Conservation (phyloP, 371 early-diverging fungal species). For the Coemansia linderi region DNA sequence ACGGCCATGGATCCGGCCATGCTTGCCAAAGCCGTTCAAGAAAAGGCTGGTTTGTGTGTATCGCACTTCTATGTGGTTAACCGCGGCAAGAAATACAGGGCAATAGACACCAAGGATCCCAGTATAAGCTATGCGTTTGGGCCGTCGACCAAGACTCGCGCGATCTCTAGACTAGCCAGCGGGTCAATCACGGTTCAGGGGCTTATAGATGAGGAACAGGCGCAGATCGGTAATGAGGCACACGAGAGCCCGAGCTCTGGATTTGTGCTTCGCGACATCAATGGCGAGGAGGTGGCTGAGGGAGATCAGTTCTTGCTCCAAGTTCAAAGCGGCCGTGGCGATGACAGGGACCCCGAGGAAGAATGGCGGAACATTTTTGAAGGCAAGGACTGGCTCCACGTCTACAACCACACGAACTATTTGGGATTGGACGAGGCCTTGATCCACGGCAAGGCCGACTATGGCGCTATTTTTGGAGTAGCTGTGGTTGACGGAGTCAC, state of each 20-base stretch:
- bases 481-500: not conserved
- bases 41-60: not conserved
- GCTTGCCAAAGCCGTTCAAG: not conserved
- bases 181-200: not conserved
- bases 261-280: not conserved
- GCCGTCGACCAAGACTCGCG: not conserved
- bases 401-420: not conserved
- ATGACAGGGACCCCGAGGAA: not conserved
- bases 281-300: constrained; percentile 1
- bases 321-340: not conserved
- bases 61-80: constrained; percentile 8
- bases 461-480: not conserved
- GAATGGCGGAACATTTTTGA: constrained; percentile 2
- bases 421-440: not conserved
- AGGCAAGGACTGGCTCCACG: not conserved
- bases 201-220: not conserved
- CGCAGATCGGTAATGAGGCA: not conserved
- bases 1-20: not conserved
- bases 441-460: not conserved
- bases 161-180: not conserved
- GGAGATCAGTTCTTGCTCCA: not conserved
- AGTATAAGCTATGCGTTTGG: not conserved
- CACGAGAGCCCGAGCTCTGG: not conserved
- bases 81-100: constrained; percentile 8
- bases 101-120: not conserved